Percentiles rank a stretch among this genome's conserved stretches.
phyloP scores from a whole-genome alignment of 2,329 filamentous ascomycete species.

The Aciculosporium take region DNA sequence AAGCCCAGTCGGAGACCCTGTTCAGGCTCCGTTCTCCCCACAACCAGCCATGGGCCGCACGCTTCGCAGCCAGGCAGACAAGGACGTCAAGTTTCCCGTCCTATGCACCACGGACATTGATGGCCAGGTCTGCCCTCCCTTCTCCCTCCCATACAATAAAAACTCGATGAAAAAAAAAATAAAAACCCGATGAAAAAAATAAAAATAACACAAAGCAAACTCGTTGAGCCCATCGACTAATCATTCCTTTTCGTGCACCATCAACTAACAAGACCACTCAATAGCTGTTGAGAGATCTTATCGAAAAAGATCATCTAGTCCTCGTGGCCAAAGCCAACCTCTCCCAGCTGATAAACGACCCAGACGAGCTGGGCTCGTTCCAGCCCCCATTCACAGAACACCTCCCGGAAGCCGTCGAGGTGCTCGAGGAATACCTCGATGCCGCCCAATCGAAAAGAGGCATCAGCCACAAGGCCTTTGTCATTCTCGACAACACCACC shows the following conservation, averaged over 20 bases:
- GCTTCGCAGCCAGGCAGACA: neutral
- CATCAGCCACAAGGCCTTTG: neutral
- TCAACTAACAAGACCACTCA: neutral
- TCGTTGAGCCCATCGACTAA: no score
- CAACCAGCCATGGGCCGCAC: neutral
- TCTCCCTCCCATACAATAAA: no score
- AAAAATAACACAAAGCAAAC: no score
- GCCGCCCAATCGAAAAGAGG: neutral
- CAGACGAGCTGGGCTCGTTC: neutral
- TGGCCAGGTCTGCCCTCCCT: neutral
- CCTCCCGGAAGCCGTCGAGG: neutral
- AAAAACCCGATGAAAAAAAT: no score
- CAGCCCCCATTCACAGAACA: neutral
- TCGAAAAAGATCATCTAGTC: neutral
- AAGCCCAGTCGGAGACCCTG: no score
- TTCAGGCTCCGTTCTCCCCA: neutral
- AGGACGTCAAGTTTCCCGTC: slow-evolving; percentile 1
- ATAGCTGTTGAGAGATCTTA: neutral
- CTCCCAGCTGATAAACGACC: neutral
- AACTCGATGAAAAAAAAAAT: no score
- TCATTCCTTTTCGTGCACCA: no score
- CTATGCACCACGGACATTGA: neutral
- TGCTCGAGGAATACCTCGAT: neutral
- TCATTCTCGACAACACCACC: neutral
- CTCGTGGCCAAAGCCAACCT: neutral